A percentile compares a stretch with the other conserved stretches of the same genome.
Conservation (phyloP, 2,329 filamentous ascomycete species). For the Fusarium guadeloupense region DNA sequence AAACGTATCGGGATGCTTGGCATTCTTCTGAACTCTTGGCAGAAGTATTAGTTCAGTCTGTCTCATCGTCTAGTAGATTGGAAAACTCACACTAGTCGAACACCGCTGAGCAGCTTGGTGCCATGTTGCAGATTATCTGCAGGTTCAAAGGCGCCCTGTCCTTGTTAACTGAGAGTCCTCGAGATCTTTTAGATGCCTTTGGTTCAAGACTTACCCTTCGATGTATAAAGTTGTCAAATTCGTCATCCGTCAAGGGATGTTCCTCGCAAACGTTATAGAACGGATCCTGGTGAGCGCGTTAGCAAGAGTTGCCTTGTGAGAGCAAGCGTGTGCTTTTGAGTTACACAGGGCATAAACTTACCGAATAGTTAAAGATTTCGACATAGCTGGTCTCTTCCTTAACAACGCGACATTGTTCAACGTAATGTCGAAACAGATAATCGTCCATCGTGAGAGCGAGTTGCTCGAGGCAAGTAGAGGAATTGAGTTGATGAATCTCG, state of each 20-base stretch:
- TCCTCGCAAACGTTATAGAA: conserved; percentile 61
- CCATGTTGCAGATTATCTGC: conserved; percentile 53
- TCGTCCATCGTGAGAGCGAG: conserved; percentile 60
- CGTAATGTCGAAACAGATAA: conserved; percentile 63
- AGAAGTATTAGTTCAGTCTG: conserved; percentile 2
- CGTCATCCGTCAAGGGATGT: conserved; percentile 60
- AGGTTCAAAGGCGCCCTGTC: conserved; percentile 64
- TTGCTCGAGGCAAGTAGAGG: background rate
- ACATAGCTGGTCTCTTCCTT: conserved; percentile 64
- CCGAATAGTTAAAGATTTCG: conserved; percentile 68
- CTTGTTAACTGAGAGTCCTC: conserved; percentile 16
- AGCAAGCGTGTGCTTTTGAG: background rate
- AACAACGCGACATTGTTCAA: conserved; percentile 59
- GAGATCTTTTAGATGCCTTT: background rate
- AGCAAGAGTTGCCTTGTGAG: background rate
- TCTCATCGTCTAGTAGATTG: background rate
- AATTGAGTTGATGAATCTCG: conserved; percentile 1
- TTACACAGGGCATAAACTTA: conserved; percentile 45
- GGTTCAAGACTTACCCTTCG: conserved; percentile 53
- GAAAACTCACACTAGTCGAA: conserved; percentile 63
- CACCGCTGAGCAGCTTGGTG: conserved; percentile 58
- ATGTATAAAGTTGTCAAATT: conserved; percentile 67
- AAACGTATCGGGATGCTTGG: conserved; percentile 67
- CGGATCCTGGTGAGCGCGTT: conserved; percentile 54
- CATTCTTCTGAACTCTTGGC: conserved; percentile 64